phyloP scores from a whole-genome alignment of 257 asterid genomes.

The Craterostigma plantagineum region DNA sequence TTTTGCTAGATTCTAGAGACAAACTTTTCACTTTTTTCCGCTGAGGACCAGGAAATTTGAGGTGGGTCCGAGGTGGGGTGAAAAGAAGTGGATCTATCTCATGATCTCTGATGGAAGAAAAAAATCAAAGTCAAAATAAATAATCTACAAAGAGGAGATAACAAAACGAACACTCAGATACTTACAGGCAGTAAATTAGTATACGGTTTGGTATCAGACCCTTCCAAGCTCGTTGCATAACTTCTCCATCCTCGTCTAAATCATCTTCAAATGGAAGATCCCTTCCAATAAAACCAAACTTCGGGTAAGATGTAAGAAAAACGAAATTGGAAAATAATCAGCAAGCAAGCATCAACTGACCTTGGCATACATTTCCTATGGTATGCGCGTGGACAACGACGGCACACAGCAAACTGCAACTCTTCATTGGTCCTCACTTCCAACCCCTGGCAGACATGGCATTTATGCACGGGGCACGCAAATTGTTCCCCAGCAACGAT shows the following conservation, averaged over 20 bases:
- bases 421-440: constrained; percentile 37
- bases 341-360: constrained; percentile 18
- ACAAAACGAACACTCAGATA: constrained; percentile 5
- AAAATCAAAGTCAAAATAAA: not conserved
- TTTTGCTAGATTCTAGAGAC: constrained; percentile 10
- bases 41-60: constrained; percentile 49
- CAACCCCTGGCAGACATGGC: constrained; percentile 43
- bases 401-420: constrained; percentile 80
- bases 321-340: not conserved
- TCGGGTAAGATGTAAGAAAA: constrained; percentile 3
- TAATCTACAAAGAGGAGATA: not conserved
- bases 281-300: constrained; percentile 21
- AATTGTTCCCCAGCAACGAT: constrained; percentile 67
- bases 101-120: constrained; percentile 46
- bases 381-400: constrained; percentile 84
- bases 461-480: constrained; percentile 72
- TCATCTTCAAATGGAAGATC: constrained; percentile 31
- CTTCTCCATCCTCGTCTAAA: constrained; percentile 12
- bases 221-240: constrained; percentile 74
- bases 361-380: constrained; percentile 88
- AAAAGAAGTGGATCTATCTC: constrained; percentile 23
- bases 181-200: constrained; percentile 83
- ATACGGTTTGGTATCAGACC: constrained; percentile 51
- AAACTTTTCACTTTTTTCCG: constrained; percentile 12
- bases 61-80: constrained; percentile 60